phyloP scores from a whole-genome alignment of 345 rosid genomes.

The Camelina neglecta region DNA sequence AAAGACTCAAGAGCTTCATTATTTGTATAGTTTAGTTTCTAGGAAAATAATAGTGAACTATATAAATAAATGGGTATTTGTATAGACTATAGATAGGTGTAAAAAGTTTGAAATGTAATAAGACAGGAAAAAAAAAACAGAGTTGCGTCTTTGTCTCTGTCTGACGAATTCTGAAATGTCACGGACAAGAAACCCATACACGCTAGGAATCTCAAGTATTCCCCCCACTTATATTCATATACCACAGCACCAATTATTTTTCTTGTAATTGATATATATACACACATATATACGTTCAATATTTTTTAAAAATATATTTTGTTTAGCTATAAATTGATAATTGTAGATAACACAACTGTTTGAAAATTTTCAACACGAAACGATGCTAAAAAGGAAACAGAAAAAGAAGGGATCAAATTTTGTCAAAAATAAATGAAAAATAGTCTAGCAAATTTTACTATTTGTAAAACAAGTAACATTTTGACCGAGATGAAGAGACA shows the following conservation, averaged over 20 bases:
- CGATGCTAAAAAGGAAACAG: background rate
- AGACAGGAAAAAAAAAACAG: slow-evolving; percentile 31
- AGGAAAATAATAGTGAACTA: background rate
- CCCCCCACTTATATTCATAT: slow-evolving; percentile 28
- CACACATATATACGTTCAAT: background rate
- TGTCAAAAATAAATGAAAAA: slow-evolving; percentile 19
- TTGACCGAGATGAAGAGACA: slow-evolving; percentile 25
- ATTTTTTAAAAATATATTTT: background rate
- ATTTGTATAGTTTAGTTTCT: background rate
- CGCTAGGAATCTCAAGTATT: slow-evolving; percentile 40
- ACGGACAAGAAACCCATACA: slow-evolving; percentile 42
- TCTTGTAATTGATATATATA: background rate
- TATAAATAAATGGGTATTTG: background rate
- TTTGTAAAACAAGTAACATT: slow-evolving; percentile 20
- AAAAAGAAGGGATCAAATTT: background rate
- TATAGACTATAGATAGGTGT: background rate
- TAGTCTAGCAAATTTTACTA: slow-evolving; percentile 13
- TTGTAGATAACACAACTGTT: background rate
- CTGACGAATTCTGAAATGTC: slow-evolving; percentile 44
- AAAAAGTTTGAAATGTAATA: slow-evolving; percentile 22
- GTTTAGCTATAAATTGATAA: slow-evolving; percentile 15
- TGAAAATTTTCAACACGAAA: background rate
- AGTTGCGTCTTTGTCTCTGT: slow-evolving; percentile 40
- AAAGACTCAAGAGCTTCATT: background rate
- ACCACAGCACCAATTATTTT: slow-evolving; percentile 33